Evolutionary conservation across 2,329 filamentous ascomycete species (phyloP), one percentile per base, ranked within the genome.

Genomic region (Cordyceps tenuipes): DNA sequence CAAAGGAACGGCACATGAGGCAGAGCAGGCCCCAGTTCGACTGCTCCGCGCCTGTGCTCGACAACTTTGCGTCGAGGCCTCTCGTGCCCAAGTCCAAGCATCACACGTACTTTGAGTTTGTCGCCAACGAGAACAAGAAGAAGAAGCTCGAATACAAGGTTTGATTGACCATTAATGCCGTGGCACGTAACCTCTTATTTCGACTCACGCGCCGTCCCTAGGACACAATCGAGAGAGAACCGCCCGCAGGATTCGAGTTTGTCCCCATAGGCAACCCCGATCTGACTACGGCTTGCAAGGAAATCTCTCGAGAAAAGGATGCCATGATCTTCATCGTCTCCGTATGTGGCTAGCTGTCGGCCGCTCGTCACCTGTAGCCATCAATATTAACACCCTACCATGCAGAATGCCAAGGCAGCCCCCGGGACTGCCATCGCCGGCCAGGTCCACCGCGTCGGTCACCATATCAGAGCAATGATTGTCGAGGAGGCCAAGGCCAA

Each of bases 251-350:
- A 48, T 87, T 83, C 67, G 78, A 81, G 63, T 87, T 86, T 67
- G 79, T 88, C 48, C 82, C 84, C 36, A 79, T 82, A 55, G 84
- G 84, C 54, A 82, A 87, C 64, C 84, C 84, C 23, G 76, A 79
- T 63, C 72, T 88, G 66, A 86, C 83, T 5, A 75, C 74, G 59
- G 73, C 77, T 48, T 88, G 85, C 75, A 87, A 87, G 70, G 84
- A 87, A 66, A 70, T 86, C 21, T 87, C 84, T 1, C 77, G 85
- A 63, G 81, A 85, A 65, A 75, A 77, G 55, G 83, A 79, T 65
- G 83, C 82, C 49, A 82, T 85, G 79, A 82, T 87, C 17, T 87
- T 85, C 65, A 86, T 87, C 61, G 84, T 88, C 52, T 84, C 83
- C 50, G 51, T 21, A 39, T 46, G 19, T 29, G 51, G 63, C 65